Evolutionary conservation across 148 eudicot species (phyloP), one percentile per base, ranked within the genome.

Genomic region (Rhododendron ovatum): DNA sequence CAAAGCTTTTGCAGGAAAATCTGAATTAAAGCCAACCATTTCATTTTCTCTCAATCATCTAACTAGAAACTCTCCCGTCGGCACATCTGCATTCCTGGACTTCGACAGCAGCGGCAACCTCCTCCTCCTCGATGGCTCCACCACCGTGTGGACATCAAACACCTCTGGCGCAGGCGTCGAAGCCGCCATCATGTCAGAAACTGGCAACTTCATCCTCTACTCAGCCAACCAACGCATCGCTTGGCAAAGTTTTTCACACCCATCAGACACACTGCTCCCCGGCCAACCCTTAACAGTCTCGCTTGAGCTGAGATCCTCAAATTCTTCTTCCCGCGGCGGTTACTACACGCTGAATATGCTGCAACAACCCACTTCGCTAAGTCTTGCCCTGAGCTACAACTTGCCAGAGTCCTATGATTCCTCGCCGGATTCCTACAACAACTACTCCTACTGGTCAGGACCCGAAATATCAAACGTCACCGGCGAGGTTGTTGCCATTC

Each of bases 401-500:
- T 57, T 93, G 80, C 98, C 95, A 1, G 92, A 91, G 15, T 77
- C 94, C 4, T 67, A 84, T n/a, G 91, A 88, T 43, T 17, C 55
- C 43, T 77, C 79, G 5, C 82, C 82, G 1, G 93, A 90, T n/a
- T 51, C 91, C 14, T 71, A 87, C 30, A 84, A 93, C 3, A 96
- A 94, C 43, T 90, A 92, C 37, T 94, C 98, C 0, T 96, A 96
- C 87, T 96, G 99, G 98, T 74, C 92, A 0, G 94, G 94, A 2
- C 99, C 98, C 2, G 95, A 96, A 5, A 93, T 96, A 26, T 95
- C 98, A 3, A 96, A 96, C 37, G 93, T 90, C 5, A 96, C 98
- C 0, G 99, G 98, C 1, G 94, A 94, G 69, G 96, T 95, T 7
- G 90, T 93, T 1, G 99, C 99, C 9, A 84, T 94, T 57, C 47